Evolutionary conservation across 2,329 filamentous ascomycete genomes (phyloP).

Genomic region (Fusarium avenaceum): DNA sequence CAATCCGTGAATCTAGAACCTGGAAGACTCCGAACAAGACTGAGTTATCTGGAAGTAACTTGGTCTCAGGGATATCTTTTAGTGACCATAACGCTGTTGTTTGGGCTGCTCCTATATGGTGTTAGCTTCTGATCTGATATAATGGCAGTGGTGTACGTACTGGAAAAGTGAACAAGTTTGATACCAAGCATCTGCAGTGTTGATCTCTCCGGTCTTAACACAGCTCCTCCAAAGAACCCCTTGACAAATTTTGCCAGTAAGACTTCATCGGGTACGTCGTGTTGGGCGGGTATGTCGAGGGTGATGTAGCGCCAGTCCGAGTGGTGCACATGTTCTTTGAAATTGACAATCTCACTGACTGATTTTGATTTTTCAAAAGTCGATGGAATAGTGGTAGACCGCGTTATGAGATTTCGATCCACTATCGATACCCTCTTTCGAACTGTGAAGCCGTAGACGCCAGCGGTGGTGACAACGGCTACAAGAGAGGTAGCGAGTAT

Average conservation of each 20-base stretch:
- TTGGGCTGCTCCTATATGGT: conserved; percentile 12
- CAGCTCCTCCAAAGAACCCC: conserved; percentile 51
- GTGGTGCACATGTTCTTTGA: conserved; percentile 23
- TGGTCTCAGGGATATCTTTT: conserved; percentile 33
- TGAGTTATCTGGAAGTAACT: conserved; percentile 39
- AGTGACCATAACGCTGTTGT: conserved; percentile 35
- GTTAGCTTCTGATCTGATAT: not conserved
- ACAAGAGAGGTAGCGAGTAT: conserved; percentile 33
- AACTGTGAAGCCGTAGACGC: conserved; percentile 37
- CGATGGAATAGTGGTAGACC: conserved; percentile 35
- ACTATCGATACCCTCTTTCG: conserved; percentile 22
- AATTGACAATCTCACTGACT: conserved; percentile 48
- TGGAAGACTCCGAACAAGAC: conserved; percentile 50
- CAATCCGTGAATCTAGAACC: conserved; percentile 36
- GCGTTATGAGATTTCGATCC: conserved; percentile 35
- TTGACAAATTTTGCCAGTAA: conserved; percentile 50
- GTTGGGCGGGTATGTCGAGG: conserved; percentile 37
- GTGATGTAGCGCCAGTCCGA: conserved; percentile 47
- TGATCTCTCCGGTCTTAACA: conserved; percentile 48
- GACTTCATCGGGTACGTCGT: conserved; percentile 44
- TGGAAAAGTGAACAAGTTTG: conserved; percentile 36
- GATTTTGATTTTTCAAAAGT: conserved; percentile 46
- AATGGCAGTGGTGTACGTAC: not conserved
- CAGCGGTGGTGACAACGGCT: conserved; percentile 23
- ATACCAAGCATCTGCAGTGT: conserved; percentile 26